phyloP scores from a whole-genome alignment of 2,329 filamentous ascomycete species.

The Fusarium anguioides region DNA sequence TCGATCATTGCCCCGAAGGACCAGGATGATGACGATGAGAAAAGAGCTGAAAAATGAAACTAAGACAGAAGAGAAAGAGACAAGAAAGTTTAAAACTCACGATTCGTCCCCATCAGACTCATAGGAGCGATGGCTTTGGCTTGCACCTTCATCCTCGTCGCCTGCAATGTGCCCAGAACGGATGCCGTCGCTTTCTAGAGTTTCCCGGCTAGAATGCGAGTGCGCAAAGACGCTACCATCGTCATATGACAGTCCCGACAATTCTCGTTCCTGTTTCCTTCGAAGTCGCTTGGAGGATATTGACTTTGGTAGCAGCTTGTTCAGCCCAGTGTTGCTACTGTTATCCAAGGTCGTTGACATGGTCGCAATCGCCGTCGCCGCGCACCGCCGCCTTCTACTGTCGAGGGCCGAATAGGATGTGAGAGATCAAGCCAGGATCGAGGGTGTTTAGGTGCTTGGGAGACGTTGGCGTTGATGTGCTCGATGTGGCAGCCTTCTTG shows the following conservation, averaged over 20 bases:
- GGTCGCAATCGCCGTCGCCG: conserved; percentile 1
- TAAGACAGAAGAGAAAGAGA: conserved; percentile 6
- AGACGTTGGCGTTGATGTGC: conserved; percentile 29
- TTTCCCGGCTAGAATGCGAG: conserved; percentile 54
- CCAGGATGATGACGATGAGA: neutral
- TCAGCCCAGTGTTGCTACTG: conserved; percentile 52
- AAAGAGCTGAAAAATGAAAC: neutral
- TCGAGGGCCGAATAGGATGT: neutral
- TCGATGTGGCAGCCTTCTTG: conserved; percentile 10
- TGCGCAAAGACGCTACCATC: conserved; percentile 47
- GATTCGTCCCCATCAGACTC: conserved; percentile 50
- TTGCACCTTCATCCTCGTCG: conserved; percentile 49
- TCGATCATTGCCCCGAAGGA: conserved; percentile 1
- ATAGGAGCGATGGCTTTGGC: conserved; percentile 51
- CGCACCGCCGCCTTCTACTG: neutral
- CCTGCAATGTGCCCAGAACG: conserved; percentile 48
- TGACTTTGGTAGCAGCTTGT: conserved; percentile 65
- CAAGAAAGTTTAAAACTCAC: conserved; percentile 37
- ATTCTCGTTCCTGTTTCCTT: conserved; percentile 59
- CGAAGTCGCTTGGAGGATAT: conserved; percentile 62
- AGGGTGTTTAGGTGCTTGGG: conserved; percentile 11
- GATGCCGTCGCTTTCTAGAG: conserved; percentile 51
- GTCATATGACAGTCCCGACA: conserved; percentile 42
- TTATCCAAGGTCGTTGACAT: conserved; percentile 38
- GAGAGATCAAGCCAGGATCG: conserved; percentile 4